Percentiles rank a stretch among this genome's conserved stretches.
Evolutionary conservation across 495 filamentous ascomycete genomes (phyloP).

Genomic region (Neurospora tetrasperma): DNA sequence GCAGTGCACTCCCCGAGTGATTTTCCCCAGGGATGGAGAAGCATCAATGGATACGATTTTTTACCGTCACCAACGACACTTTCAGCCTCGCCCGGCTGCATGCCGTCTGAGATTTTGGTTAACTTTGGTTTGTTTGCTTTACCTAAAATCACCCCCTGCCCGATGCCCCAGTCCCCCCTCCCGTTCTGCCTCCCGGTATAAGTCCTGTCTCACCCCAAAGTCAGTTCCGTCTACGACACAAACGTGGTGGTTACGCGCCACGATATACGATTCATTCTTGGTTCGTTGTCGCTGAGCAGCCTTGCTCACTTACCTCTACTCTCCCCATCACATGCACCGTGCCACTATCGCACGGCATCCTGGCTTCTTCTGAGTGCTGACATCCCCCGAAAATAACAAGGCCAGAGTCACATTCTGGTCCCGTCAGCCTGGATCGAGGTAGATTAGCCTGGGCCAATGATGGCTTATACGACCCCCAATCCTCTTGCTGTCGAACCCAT

Average conservation of each 20-base stretch:
- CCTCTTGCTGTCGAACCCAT: neutral
- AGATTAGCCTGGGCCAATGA: neutral
- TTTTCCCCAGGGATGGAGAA: neutral
- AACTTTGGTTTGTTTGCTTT: neutral
- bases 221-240: neutral
- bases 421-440: neutral
- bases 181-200: neutral
- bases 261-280: neutral
- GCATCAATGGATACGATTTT: neutral
- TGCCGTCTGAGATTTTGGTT: neutral
- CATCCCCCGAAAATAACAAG: neutral
- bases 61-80: neutral
- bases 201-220: conserved; percentile 1
- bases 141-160: neutral
- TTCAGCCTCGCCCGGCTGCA: neutral
- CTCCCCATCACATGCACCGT: neutral
- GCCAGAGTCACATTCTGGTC: neutral
- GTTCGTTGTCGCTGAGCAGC: neutral
- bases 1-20: neutral
- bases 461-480: neutral
- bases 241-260: neutral
- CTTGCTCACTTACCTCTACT: neutral
- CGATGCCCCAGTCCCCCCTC: neutral
- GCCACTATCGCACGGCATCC: neutral
- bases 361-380: neutral